Base-by-base conservation (phyloP, 139 green algal genomes). In the Chlorokybus atmophyticus region DNA sequence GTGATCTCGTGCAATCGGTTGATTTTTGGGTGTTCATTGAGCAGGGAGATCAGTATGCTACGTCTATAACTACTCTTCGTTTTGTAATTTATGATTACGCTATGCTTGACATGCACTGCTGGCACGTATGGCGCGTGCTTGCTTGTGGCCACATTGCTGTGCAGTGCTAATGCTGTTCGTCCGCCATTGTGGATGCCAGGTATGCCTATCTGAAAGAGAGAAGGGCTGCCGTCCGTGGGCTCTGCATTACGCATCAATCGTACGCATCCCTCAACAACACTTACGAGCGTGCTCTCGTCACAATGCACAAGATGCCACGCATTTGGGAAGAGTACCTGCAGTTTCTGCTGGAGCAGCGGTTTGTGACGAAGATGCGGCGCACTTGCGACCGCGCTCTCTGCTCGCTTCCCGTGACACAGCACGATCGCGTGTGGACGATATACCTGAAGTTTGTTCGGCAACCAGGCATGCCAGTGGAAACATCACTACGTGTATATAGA, bases 221-320 rank as follows among this genome's bases (percentile, higher is more conserved):
- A 3, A 57, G 64, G 1, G 27, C 60, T 19, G 81, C 68, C 3
- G 77, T 94, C 23, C 76, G 85, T 0, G 83, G 80, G 0, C 42
- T 84, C 38, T 29, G 50, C 3, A 21, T 72, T 1, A 63, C 66
- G 19, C 59, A 94, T 62, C 68, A 71, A 0, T 42, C 66, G 2
- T 55, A 80, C 24, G 72, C 75, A 32, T 63, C 81, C 4, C 65
- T 97, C 39, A 89, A 84, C 68, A 87, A 94, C 76, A 87, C 79
- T 0, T 99, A 83, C 49, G 89, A 98, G 77, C 82, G 91, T 2
- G 82, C 91, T 0, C 70, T 99, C 17, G 85, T 96, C 5, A 86
- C 82, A 0, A 94, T 97, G 88, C 90, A 98, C 82, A 97, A 96
- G 64, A 93, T 93, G 82, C 88, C 88, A 1, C 75, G 82, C 41